Evolutionary conservation across 1,284 basidiomycete genomes (phyloP), one percentile per base, ranked within the genome.

Genomic region (Austroboletus niveus): DNA sequence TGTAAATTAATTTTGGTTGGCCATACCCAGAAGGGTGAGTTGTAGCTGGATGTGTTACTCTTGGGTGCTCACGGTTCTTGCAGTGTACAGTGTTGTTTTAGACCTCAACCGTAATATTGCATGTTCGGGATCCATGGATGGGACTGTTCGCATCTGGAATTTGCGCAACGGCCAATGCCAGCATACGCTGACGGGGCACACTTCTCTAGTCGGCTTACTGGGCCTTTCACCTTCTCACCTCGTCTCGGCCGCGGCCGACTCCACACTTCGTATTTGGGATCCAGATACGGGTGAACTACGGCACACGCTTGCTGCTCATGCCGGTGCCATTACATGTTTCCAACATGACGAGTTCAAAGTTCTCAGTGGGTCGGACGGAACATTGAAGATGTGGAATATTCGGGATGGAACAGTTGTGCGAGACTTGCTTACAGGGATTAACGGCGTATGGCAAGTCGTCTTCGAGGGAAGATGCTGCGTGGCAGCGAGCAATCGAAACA

Each of bases 331-430:
- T 62, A 97, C 94, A 8, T 98, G 94, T 71, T 97, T 97, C 81
- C 91, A 94, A 71, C 94, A 97, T 63, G 94, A 97, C 66, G 94
- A 97, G 66, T 91, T 92, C 77, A 96, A 96, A 68, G 92, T 98
- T 46, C 79, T 98, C 41, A 92, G 87, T 60, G 94, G 95, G 8
- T 91, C 88, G 10, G 94, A 97, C 62, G 95, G 94, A n/a, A 93
- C 91, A 40, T 77, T 98, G 59, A 97, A 97, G 77, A 89, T 97
- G 82, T 98, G 95, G 95, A 90, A 97, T 67, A 81, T 95, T 54
- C 76, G 85, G 43, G 89, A 93, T 52, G 94, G 94, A 27, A 79
- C 79, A 0, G 85, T 91, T 48, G 84, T 92, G 17, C 80, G 92
- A 39, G 94, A 97, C 69, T 75, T 98, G 54, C 76, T 97, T 54